Base-by-base conservation (phyloP, 2,329 filamentous ascomycete genomes). In the Colletotrichum sidae region DNA sequence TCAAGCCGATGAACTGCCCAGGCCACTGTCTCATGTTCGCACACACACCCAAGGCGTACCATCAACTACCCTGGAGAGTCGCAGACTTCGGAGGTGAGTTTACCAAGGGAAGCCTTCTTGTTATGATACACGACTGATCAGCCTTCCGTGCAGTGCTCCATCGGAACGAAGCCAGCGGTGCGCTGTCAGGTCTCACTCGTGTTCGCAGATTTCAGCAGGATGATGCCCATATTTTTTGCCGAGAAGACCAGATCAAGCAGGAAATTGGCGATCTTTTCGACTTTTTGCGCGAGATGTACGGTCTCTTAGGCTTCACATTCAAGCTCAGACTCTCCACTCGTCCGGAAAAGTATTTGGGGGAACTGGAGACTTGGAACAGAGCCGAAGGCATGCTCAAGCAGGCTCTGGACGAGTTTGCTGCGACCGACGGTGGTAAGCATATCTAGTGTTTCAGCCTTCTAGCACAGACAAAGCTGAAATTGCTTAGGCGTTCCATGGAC, bases 1-100 rank as follows among this genome's bases (percentile, higher is more conserved):
- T 98, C 55, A 98, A 98, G 82, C 95, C 95, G 35, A 98, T 98
- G 96, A 98, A 98, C 82, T 99, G 96, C 80, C 96, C 96, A 4
- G 94, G 94, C 35, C 95, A 98, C 80, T 96, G 92, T 79, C 82
- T 96, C 70, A 91, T 97, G 73, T 97, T 97, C 78, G 88, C 86
- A 54, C 91, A 95, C 78, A 88, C 92, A 58, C 92, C 93, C 74
- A 88, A 93, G 72, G 96, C 91, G 78, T 97, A 98, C 79, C 86
- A 92, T 73, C 94, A 98, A 72, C 83, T 99, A 64, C 96, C 96
- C 35, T 90, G 96, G 80, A 88, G 96, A 74, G 92, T 97, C 80
- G 95, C 96, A 55, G 96, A 99, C 77, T 98, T 98, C 78, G 95
- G 95, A 49, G 56, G 56, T 53, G 56, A 77, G 92, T 97, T 34